A percentile compares a stretch with the other conserved stretches of the same genome.
These are phyloP conservation scores for Aspergillus amoenus DNA, from an alignment of 2,329 filamentous ascomycete genomes.

Conservation along the genomic window DNA sequence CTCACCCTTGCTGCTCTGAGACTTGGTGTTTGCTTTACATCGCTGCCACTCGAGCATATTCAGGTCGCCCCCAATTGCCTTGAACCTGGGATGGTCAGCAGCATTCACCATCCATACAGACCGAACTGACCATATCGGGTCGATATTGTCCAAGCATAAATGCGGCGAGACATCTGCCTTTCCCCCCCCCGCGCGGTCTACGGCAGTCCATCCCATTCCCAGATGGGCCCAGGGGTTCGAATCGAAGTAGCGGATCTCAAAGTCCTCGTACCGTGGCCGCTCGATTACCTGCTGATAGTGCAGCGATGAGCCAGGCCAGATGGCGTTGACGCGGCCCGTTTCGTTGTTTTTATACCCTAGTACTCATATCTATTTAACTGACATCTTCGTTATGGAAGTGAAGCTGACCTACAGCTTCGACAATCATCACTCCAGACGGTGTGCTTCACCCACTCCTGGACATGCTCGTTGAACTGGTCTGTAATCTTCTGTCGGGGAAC, in stretches of 20 bases:
- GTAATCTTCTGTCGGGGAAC: slow-evolving; percentile 37
- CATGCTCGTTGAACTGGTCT: slow-evolving; percentile 31
- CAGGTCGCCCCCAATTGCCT: background rate
- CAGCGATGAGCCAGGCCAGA: slow-evolving; percentile 1
- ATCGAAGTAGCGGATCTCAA: background rate
- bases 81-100: background rate
- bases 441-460: slow-evolving; percentile 33
- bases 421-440: slow-evolving; percentile 38
- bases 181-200: background rate
- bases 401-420: slow-evolving; percentile 14
- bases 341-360: slow-evolving; percentile 3
- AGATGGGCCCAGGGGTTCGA: background rate
- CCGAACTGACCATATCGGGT: background rate
- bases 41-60: background rate
- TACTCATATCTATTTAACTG: background rate
- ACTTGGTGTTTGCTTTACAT: background rate
- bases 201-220: background rate
- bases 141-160: slow-evolving; percentile 2
- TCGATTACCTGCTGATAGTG: slow-evolving; percentile 1
- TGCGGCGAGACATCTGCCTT: slow-evolving; percentile 1
- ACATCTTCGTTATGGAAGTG: slow-evolving; percentile 28
- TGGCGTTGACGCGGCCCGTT: background rate
- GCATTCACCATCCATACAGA: background rate
- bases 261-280: background rate
- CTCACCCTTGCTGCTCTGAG: background rate